Conservation (phyloP, 1,284 basidiomycete genomes). For the Rhodotorula sp. region DNA sequence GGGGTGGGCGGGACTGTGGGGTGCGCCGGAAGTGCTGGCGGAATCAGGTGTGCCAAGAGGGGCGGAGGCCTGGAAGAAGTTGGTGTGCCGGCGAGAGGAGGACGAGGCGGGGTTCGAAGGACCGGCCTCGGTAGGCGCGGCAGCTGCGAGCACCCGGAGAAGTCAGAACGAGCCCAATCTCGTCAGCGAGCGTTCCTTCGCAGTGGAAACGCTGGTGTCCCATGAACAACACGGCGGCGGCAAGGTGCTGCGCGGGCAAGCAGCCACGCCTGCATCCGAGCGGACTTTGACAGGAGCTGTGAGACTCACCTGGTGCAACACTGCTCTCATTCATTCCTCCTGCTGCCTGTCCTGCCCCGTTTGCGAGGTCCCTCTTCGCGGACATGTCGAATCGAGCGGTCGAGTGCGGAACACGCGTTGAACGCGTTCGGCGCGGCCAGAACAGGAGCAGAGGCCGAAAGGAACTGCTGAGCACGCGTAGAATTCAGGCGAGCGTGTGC, state of each 20-base stretch:
- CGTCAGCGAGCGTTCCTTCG: no score
- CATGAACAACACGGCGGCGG: not conserved
- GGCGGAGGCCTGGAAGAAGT: constrained; percentile 2
- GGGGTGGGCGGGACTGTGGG: not conserved
- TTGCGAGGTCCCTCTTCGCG: no score
- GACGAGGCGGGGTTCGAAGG: not conserved
- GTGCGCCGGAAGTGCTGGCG: not conserved
- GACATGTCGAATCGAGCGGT: no score
- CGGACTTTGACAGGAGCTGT: no score
- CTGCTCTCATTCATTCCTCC: rapidly evolving
- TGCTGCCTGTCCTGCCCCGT: no score
- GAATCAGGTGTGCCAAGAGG: not conserved
- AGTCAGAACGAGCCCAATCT: no score
- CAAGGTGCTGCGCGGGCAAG: no score
- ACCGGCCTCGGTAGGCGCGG: not conserved
- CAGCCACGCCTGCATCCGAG: no score
- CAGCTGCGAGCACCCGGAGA: not conserved
- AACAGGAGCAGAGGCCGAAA: no score
- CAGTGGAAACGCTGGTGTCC: no score
- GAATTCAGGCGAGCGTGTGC: not conserved
- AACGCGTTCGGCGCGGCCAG: not conserved
- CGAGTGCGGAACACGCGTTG: not conserved
- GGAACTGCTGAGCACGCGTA: no score
- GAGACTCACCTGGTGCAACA: not conserved
- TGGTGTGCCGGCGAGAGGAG: not conserved